Conservation (phyloP, 139 green algal genomes). For the Protoeuglena noctilucae region DNA sequence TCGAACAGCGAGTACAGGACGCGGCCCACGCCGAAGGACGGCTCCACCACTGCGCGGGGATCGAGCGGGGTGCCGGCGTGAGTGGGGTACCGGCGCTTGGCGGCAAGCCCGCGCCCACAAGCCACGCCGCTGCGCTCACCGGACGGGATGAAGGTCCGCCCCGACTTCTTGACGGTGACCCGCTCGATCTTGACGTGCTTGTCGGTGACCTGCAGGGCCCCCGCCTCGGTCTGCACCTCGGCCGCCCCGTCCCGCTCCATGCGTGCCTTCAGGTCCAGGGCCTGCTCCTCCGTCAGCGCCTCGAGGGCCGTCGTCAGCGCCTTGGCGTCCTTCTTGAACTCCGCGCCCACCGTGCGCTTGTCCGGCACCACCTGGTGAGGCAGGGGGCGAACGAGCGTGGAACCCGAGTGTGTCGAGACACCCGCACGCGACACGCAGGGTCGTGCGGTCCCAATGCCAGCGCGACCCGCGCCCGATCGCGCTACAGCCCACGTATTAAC, state of each 20-base stretch:
- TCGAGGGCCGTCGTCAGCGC: conserved; percentile 44
- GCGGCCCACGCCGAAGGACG: conserved; percentile 94
- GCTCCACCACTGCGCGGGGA: conserved; percentile 99
- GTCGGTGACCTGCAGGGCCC: conserved; percentile 21
- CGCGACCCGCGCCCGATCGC: too few relatives aligned
- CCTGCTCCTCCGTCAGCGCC: conserved; percentile 20
- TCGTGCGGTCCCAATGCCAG: too few relatives aligned
- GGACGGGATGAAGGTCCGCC: conserved; percentile 7
- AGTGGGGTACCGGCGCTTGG: too few relatives aligned
- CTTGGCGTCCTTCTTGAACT: conserved; percentile 76
- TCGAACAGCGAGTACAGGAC: conserved; percentile 99
- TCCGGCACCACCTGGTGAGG: conserved; percentile 42
- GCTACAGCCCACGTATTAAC: too few relatives aligned
- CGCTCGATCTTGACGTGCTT: conserved; percentile 27
- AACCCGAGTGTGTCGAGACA: too few relatives aligned
- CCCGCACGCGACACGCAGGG: too few relatives aligned
- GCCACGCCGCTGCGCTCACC: too few relatives aligned
- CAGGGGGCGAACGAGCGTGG: background rate
- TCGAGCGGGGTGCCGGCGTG: too few relatives aligned
- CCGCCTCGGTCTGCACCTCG: conserved; percentile 10
- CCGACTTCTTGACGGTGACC: conserved; percentile 40
- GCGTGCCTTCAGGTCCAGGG: conserved; percentile 22
- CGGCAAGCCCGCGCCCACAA: too few relatives aligned
- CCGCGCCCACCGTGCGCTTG: conserved; percentile 74
- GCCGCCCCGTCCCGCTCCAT: conserved; percentile 24